Percentiles rank a stretch among this genome's conserved stretches.
phyloP scores from a whole-genome alignment of 352 stramenopile species.

The Globisporangium solare region DNA sequence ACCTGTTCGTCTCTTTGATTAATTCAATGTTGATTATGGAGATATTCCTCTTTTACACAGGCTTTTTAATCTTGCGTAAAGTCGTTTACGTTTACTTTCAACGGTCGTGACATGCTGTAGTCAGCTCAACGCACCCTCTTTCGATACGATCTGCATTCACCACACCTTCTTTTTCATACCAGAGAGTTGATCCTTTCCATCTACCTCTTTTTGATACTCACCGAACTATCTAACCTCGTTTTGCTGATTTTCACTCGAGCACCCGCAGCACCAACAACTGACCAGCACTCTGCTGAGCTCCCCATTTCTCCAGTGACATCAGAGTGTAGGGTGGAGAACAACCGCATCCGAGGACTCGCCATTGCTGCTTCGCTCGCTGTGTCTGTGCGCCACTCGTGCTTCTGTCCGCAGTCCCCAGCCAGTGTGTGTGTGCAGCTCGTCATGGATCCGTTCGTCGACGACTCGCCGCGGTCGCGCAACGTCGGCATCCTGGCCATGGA shows the following conservation, averaged over 20 bases:
- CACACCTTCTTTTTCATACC: too few relatives aligned
- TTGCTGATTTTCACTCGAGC: background rate
- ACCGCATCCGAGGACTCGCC: background rate
- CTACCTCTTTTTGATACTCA: background rate
- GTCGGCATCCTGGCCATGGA: slow-evolving; percentile 97
- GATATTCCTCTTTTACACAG: too few relatives aligned
- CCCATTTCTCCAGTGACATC: background rate
- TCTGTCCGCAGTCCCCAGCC: background rate
- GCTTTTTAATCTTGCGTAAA: too few relatives aligned
- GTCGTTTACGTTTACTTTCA: too few relatives aligned
- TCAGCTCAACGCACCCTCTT: too few relatives aligned
- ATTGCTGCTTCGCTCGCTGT: background rate
- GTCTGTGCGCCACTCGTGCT: background rate
- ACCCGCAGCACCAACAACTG: background rate
- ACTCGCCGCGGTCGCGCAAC: slow-evolving; percentile 41
- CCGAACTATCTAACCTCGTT: background rate
- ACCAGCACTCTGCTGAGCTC: background rate
- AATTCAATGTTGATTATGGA: too few relatives aligned
- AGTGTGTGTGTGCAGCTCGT: background rate
- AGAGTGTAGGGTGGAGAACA: background rate
- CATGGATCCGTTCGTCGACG: slow-evolving; percentile 10
- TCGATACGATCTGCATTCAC: too few relatives aligned
- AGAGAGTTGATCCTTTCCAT: too few relatives aligned
- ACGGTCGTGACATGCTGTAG: too few relatives aligned
- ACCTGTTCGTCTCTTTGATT: too few relatives aligned